Evolutionary conservation across 108 stramenopile genomes (phyloP), one percentile per base, ranked within the genome.

Genomic region (Ochromonas danica): DNA sequence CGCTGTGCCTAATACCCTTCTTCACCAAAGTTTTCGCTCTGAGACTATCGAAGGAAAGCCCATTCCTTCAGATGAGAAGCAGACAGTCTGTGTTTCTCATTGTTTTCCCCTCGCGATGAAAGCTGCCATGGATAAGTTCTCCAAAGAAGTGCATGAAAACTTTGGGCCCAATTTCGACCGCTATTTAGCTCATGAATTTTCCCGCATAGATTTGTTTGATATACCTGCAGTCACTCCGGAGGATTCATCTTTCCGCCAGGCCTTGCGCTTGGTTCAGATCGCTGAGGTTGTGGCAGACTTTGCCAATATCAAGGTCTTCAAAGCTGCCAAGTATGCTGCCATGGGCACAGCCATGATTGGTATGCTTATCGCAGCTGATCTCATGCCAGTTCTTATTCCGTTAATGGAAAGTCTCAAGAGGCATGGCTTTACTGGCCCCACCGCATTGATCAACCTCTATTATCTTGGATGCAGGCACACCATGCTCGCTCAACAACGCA

Each of bases 231-330:
- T 17, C 17, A 22, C 51, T 22, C 51, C 51, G 51, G 51, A 67
- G 35, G 63, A 67, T 67, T 14, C 63, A 31, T 14, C 63, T 6
- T 22, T 10, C 10, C 63, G 63, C 17, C 17, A 31, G 63, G 63
- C 63, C 25, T 25, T 67, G 6, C 63, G 63, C 25, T 28, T 10
- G 3, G 31, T 6, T 67, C 17, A 33, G 17, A 67, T 67, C 35
- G 63, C 63, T 67, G 30, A 35, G 6, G 27, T 67, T 36, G 63
- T 67, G 30, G 63, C 63, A 31, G 63, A 67, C 10, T 36, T 67
- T 28, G 6, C 63, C 10, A 25, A 25, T 36, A 51, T 51, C 45
- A 51, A 51, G 6, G 22, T 51, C 22, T 14, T 33, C 3, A 31
- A 67, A 25, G 63, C 63, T 14, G 63, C 25, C 10, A 33, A 67